phyloP scores from a whole-genome alignment of 1,284 basidiomycete genomes.

The Kalmanozyma brasiliensis region DNA sequence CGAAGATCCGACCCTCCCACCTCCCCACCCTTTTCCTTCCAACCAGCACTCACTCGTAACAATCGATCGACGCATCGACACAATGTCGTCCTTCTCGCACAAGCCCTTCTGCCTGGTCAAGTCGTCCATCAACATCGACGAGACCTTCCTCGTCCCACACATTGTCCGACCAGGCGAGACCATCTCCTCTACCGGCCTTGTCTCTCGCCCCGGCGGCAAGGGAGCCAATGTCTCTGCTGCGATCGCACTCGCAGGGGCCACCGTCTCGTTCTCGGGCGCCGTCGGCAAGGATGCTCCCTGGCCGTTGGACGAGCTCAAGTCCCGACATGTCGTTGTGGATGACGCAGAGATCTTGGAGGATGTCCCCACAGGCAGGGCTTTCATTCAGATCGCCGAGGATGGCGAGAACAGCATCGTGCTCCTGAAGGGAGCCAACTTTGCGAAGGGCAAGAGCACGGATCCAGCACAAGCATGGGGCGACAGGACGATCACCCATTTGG shows the following conservation, averaged over 20 bases:
- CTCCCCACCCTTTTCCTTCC: background rate
- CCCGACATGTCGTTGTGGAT: conserved; percentile 49
- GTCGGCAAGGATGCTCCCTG: conserved; percentile 64
- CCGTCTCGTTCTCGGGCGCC: conserved; percentile 51
- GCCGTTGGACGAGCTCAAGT: conserved; percentile 58
- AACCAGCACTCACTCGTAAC: background rate
- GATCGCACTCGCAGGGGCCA: conserved; percentile 56
- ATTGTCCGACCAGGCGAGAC: conserved; percentile 63
- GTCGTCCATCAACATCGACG: conserved; percentile 66
- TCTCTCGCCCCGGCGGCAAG: conserved; percentile 62
- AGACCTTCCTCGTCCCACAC: conserved; percentile 62
- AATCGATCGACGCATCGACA: background rate
- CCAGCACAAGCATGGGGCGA: conserved; percentile 26
- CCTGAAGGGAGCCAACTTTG: conserved; percentile 63
- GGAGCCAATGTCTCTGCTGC: conserved; percentile 65
- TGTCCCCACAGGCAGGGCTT: conserved; percentile 61
- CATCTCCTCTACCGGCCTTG: conserved; percentile 56
- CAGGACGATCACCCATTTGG: conserved; percentile 69
- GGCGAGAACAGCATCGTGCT: conserved; percentile 67
- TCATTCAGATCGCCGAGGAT: conserved; percentile 64
- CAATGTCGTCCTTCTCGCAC: conserved; percentile 4
- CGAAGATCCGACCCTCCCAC: conserved; percentile 19
- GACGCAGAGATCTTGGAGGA: conserved; percentile 45
- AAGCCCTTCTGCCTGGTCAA: conserved; percentile 60
- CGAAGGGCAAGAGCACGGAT: conserved; percentile 32